phyloP scores from a whole-genome alignment of 768 basidiomycete genomes.

The Daedalea quercina region DNA sequence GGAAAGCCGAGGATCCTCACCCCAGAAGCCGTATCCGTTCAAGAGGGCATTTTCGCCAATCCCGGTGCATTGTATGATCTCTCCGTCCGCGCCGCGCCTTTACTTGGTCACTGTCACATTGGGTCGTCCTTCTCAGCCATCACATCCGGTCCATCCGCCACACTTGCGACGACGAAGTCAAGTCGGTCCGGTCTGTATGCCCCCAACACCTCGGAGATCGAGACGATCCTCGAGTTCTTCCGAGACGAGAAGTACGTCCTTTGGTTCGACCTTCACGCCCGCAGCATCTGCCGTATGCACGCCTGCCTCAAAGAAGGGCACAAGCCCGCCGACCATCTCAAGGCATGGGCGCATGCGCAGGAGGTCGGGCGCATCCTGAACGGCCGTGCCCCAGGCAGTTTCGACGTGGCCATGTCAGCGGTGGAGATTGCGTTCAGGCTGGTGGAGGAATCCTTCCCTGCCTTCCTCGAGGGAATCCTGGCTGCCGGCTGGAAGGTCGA shows the following conservation, averaged over 20 bases:
- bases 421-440: constrained; percentile 7
- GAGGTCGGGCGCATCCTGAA: constrained; percentile 10
- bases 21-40: constrained; percentile 1
- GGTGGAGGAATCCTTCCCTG: constrained; percentile 10
- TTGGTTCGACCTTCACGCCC: constrained; percentile 34
- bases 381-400: not conserved
- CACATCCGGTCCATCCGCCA: not conserved
- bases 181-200: not conserved
- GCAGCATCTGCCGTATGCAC: constrained; percentile 25
- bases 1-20: not conserved
- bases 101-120: constrained; percentile 1
- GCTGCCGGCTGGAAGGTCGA: constrained; percentile 20
- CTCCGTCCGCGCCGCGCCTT: not conserved
- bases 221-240: constrained; percentile 33
- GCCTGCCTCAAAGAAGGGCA: constrained; percentile 49
- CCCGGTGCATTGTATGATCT: constrained; percentile 1
- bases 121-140: constrained; percentile 7
- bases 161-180: not conserved
- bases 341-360: constrained; percentile 40
- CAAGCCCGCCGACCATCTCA: constrained; percentile 39
- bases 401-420: constrained; percentile 7
- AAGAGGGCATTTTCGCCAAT: constrained; percentile 11
- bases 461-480: constrained; percentile 12
- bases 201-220: constrained; percentile 12
- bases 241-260: constrained; percentile 43